phyloP scores from a whole-genome alignment of 23 red algal genomes.

The Gracilariopsis chorda region DNA sequence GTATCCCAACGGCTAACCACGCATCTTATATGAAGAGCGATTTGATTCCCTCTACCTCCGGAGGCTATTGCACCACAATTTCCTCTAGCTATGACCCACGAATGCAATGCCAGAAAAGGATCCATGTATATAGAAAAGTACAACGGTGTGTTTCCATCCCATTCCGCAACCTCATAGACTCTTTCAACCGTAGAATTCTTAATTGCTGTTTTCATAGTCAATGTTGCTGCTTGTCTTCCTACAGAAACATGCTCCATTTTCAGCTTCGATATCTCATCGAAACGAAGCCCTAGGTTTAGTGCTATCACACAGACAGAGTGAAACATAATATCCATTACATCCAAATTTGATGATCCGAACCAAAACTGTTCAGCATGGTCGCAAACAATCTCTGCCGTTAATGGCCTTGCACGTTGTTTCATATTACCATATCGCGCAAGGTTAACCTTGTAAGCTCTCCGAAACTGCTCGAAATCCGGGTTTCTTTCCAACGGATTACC shows the following conservation, averaged over 20 bases:
- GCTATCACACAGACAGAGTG: not conserved
- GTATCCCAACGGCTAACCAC: too few species aligned
- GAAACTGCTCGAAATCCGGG: not conserved
- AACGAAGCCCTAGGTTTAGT: not conserved
- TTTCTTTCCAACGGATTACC: not conserved
- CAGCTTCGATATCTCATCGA: conserved; percentile 9
- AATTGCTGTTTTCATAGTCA: not conserved
- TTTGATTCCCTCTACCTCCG: too few species aligned
- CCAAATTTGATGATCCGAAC: not conserved
- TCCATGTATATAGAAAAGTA: conserved; percentile 13
- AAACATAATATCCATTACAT: not conserved
- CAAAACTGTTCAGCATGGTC: conserved; percentile 17
- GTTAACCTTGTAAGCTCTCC: not conserved
- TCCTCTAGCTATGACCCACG: not conserved
- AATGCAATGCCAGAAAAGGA: not conserved
- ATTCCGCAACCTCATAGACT: conserved; percentile 6
- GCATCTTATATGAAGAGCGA: too few species aligned
- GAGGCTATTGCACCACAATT: not conserved
- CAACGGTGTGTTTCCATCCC: not conserved
- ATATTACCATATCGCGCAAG: not conserved
- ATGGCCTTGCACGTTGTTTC: not conserved
- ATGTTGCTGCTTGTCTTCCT: not conserved
- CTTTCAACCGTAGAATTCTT: conserved; percentile 22
- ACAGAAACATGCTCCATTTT: conserved; percentile 2
- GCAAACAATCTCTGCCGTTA: conserved; percentile 1